Base-by-base conservation (phyloP, 2,329 filamentous ascomycete species). In the Monosporascus cannonballus region DNA sequence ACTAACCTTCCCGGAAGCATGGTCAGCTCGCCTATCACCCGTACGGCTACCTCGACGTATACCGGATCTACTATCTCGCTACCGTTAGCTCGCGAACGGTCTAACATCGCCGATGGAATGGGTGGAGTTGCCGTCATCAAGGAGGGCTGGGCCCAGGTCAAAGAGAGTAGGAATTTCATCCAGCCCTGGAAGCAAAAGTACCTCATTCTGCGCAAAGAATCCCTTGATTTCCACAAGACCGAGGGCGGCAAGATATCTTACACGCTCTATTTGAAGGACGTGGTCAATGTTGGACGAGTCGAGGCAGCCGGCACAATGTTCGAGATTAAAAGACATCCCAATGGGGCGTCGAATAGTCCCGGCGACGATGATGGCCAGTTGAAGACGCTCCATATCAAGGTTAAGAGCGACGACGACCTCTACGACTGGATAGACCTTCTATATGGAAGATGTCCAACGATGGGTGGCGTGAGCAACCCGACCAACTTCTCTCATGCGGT, bases 351-450 rank as follows among this genome's bases (percentile, higher is more conserved):
- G 47, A 83, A 80, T 49, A 89, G 87, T 55, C 82, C 90, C 11
- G 83, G 86, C 49, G 88, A 89, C 46, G 86, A 90, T 59, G 93
- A 96, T 59, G 85, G 89, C 36, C 81, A 86, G 8, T 88, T 86
- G 54, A 90, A 89, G 69, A 89, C 90, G 3, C 83, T 96, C 50
- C 91, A 94, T 58, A 94, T 96, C 69, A 90, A 89, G 68, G 91
- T 97, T 63, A 96, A 96, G 73, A 88, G 86, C 52, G 94, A 99
- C 65, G 93, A 96, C 66, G 94, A 99, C 62, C 84, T 99, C 51
- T 99, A 99, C 71, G 91, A 96, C 64, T 99, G 94, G 94, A 96
- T 97, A 65, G 94, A 99, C 71, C 90, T 92, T 69, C 95, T 99
- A 60, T 97, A 97, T 69, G 91, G 93, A 62, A 87, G 93, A 59